phyloP scores from a whole-genome alignment of 106 monocot genomes.

The Agapanthus africanus region DNA sequence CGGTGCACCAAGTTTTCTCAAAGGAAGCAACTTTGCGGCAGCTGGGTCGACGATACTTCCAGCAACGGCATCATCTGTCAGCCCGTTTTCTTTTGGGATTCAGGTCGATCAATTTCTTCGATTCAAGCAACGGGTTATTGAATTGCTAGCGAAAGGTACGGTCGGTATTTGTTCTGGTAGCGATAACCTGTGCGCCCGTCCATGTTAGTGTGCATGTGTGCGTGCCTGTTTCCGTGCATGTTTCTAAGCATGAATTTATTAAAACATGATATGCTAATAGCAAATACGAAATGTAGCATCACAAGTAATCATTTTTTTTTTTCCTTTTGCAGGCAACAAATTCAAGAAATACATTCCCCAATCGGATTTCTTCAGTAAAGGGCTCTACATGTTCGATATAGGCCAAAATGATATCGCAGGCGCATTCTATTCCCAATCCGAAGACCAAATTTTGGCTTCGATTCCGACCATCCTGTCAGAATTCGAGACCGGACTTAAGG shows the following conservation, averaged over 20 bases:
- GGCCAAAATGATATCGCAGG: slow-evolving; percentile 95
- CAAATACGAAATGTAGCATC: too few relatives aligned
- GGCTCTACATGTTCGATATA: slow-evolving; percentile 88
- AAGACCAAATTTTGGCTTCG: slow-evolving; percentile 76
- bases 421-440: slow-evolving; percentile 67
- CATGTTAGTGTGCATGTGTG: too few relatives aligned
- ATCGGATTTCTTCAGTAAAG: slow-evolving; percentile 51
- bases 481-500: slow-evolving; percentile 83
- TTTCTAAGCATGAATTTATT: too few relatives aligned
- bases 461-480: slow-evolving; percentile 75
- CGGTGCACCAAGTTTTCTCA: slow-evolving; percentile 62
- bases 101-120: slow-evolving; percentile 71
- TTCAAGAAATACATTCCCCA: slow-evolving; percentile 63
- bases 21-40: slow-evolving; percentile 73
- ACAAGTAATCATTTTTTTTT: too few relatives aligned
- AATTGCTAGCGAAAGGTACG: slow-evolving; percentile 32
- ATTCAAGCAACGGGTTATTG: slow-evolving; percentile 65
- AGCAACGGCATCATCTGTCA: slow-evolving; percentile 51
- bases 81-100: slow-evolving; percentile 83
- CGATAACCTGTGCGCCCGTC: too few relatives aligned
- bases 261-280: too few relatives aligned
- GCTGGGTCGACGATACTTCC: slow-evolving; percentile 82
- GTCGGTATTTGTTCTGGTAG: too few relatives aligned
- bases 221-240: too few relatives aligned
- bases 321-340: slow-evolving; percentile 41